Base-by-base conservation (phyloP, 805 yeast species). In the Soucietia sequanensis region DNA sequence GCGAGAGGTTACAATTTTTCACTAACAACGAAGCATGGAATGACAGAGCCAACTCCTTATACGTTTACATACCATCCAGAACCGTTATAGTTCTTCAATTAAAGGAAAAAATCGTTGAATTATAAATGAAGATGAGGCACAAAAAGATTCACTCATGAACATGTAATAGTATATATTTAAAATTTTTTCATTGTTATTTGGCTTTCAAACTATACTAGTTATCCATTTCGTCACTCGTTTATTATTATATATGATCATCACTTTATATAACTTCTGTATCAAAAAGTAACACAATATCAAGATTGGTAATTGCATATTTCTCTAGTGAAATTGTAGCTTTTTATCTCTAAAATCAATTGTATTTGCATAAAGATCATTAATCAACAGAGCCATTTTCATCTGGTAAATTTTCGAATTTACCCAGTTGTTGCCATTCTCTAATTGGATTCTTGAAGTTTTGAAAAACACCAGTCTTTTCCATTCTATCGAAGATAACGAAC, bases 21-120 rank as follows among this genome's bases (percentile, higher is more conserved):
- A 88, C 97, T 15, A 77, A 83, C 10, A 80, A 82, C 33, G 75
- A 84, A 28, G 65, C 62, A 16, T 91, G 98, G 98, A 87, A 91
- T 52, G 70, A 76, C 44, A 72, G 98, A 46, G 61, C 67, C 17
- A 86, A 91, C 59, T 84, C 78, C 39, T 46, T 91, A 32, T 88
- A 87, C 60, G 84, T 89, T 7, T 79, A 79, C 47, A 71, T 88
- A 47, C 98, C 98, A n/a, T 70, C 73, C 26, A 80, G 98, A 60
- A 61, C 70, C 7, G 73, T 66, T 0, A 47, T 68, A 27, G 71
- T 68, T 22, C 57, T 68, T 38, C 65, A 61, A 44, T 43, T 60
- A 30, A 54, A 52, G 34, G 60, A 55, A 4, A 60, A 59, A 42
- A 42, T 59, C 15, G 23, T 15, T 11, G 11, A n/a, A 26, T 15